Evolutionary conservation across 202 grass and related monocot genomes (phyloP), one percentile per base, ranked within the genome.

Genomic region (Panicum virgatum): DNA sequence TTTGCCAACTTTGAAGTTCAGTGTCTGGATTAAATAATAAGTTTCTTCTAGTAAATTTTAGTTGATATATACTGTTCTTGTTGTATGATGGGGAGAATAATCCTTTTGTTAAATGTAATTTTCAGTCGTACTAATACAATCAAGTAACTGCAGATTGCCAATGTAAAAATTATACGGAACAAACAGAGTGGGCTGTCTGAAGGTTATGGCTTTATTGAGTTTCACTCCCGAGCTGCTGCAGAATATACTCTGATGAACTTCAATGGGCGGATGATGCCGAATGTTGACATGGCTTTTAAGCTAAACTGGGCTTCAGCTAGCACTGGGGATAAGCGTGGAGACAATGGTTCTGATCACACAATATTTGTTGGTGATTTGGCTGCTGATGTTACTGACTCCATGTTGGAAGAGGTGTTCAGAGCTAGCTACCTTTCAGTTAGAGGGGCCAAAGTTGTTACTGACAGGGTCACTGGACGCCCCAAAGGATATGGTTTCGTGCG

Each of bases 401-500:
- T 93, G 81, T 63, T 98, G 44, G 66, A 98, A 89, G 95, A 91
- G 67, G 79, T 72, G 45, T 98, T 98, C 82, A 94, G 91, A 86
- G 72, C 65, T 18, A 66, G 15, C 6, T 98, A 94, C 20, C 70
- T 84, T 82, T 97, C 95, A 69, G 86, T 97, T 73, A 94, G 76
- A 79, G 92, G 95, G 63, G 95, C 92, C 52, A 98, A 98, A 75
- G 90, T 98, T 83, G 95, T 98, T 50, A 75, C 76, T 3, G 95
- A 98, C 62, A 94, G 81, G 84, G 42, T 82, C 69, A 94, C 90
- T 72, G 95, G 95, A 6, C 72, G 64, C 13, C 76, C 95, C 53
- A 98, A 98, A 86, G 95, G 95, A 70, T 98, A 94, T 71, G 95
- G 95, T n/a, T 98, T 98, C 42, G 90, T 98, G 59, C 88, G 68